phyloP scores from a whole-genome alignment of 129 eudicot genomes.

The carrot (Daucus carota) region DH1_v3.0 NC_030388.2:11263501-11264000 shows the following conservation, averaged over 20 bases:
- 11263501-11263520: neutral
- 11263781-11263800: neutral
- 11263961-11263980: neutral
- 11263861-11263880: neutral
- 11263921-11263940: neutral
- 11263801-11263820: neutral
- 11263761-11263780: neutral
- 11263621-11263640: neutral
- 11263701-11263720: neutral
- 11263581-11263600: neutral
- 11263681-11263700: neutral
- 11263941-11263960: neutral
- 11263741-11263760: neutral
- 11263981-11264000: neutral
- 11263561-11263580: neutral
- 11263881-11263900: neutral
- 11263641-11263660: neutral
- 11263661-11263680: neutral
- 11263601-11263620: neutral
- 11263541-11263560: neutral
- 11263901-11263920: neutral
- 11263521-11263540: neutral
- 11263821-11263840: neutral
- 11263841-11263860: neutral
- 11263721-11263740: neutral